A percentile compares a stretch with the other conserved stretches of the same genome.
Evolutionary conservation across 768 basidiomycete genomes (phyloP).

Genomic region (Mycena vitilis): DNA sequence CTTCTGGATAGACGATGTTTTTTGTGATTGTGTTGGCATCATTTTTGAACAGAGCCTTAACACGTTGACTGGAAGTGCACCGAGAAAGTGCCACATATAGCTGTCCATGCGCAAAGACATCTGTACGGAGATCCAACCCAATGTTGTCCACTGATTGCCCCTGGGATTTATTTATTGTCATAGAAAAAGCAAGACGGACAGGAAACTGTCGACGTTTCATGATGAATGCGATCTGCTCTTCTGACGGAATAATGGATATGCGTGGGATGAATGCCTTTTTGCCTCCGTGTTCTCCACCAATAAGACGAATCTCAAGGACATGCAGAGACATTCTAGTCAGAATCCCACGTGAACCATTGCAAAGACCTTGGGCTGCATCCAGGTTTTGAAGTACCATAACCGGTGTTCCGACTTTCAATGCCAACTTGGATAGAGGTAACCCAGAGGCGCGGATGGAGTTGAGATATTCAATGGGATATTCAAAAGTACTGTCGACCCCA

Average conservation of each 20-base stretch:
- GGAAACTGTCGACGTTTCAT: conserved; percentile 54
- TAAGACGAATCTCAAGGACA: conserved; percentile 47
- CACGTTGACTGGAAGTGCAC: conserved; percentile 46
- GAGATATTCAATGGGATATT: conserved; percentile 46
- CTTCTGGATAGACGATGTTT: conserved; percentile 13
- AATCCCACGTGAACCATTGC: conserved; percentile 50
- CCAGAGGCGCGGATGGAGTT: conserved; percentile 45
- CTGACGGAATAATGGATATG: conserved; percentile 34
- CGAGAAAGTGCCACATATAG: conserved; percentile 11
- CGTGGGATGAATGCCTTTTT: conserved; percentile 49
- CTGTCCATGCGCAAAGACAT: conserved; percentile 13
- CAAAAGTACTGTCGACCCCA: conserved; percentile 32
- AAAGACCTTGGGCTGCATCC: conserved; percentile 43
- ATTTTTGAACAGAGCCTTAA: neutral
- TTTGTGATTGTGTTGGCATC: neutral
- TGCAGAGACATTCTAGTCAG: conserved; percentile 38
- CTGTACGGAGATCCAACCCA: conserved; percentile 5
- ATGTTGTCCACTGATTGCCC: no score
- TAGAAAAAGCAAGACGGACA: conserved; percentile 54
- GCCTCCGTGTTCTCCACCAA: conserved; percentile 46
- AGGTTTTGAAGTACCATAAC: conserved; percentile 56
- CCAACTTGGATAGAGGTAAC: conserved; percentile 47
- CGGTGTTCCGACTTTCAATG: conserved; percentile 45
- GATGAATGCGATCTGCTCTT: conserved; percentile 31
- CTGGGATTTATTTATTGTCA: conserved; percentile 53